Base-by-base conservation (phyloP, 31 red algal genomes). In the Odonthalia washingtoniensis region DNA sequence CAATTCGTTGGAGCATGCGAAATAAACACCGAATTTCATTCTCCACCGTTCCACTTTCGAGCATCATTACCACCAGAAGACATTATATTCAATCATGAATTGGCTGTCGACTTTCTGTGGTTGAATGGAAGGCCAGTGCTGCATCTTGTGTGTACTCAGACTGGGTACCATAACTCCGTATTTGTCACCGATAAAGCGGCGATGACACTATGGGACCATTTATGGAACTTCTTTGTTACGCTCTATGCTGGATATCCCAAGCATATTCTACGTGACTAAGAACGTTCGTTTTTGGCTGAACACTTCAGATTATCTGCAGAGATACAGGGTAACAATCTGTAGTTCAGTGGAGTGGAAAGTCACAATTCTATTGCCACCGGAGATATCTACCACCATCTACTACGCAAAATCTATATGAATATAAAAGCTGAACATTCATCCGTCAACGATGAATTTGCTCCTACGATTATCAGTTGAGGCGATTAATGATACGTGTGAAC, bases 191-290 rank as follows among this genome's bases (percentile, higher is more conserved):
- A 46, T 28, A 46, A 87, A 66, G 73, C 45, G 1, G 32, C 65
- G 2, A 40, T 65, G 60, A 72, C 30, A 14, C 4, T 87, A 17
- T 87, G 84, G 84, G 32, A 87, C 57, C 40, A 40, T 1, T 78
- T 78, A 38, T 1, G 75, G 14, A 0, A 60, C 57, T 87, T 70
- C 64, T 87, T 70, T 70, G 16, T 77, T 43, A 67, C 84, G 16
- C 26, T 69, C 4, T 87, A 87, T 37, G 36, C 62, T 65, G 84
- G 72, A n/a, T 75, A 61, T 65, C 84, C 84, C 9, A 68, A 87
- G 16, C 16, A 16, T 24, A 36, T 77, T 21, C 52, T 40, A 41
- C 42, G 37, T 21, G 84, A 76, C 41, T 3, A 35, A 44, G 73
- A 72, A 61, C 46, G 49, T 28, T 45, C 35, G 14, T 87, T 75